phyloP scores from a whole-genome alignment of 139 green algal species.

The Chlamydomonas schloesseri region DNA sequence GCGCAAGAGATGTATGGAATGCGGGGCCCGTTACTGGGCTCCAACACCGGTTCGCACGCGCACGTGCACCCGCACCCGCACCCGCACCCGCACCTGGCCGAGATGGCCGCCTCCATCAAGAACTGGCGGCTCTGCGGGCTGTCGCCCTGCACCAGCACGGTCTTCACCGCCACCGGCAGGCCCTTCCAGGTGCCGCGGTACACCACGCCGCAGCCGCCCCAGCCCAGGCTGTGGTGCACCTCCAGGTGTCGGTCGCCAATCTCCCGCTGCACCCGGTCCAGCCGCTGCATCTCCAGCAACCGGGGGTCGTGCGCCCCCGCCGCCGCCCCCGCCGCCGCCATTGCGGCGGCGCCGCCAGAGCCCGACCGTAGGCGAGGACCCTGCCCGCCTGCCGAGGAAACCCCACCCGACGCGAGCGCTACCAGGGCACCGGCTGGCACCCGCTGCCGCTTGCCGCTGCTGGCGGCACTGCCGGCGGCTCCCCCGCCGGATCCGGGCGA shows the following conservation, averaged over 20 bases:
- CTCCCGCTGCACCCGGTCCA: conserved; percentile 25
- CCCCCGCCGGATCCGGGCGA: too few relatives aligned
- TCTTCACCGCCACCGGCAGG: conserved; percentile 37
- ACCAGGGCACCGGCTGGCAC: too few relatives aligned
- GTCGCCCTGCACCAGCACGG: conserved; percentile 36
- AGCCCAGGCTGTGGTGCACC: conserved; percentile 46
- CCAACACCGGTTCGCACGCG: neutral
- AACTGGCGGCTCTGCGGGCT: conserved; percentile 11
- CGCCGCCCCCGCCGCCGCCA: too few relatives aligned
- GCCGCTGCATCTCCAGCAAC: conserved; percentile 19
- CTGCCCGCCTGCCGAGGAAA: neutral
- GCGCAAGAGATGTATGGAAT: too few relatives aligned
- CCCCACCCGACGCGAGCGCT: too few relatives aligned
- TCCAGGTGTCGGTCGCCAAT: conserved; percentile 40
- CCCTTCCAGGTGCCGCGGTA: conserved; percentile 45
- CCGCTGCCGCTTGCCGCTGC: too few relatives aligned
- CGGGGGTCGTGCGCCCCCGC: neutral
- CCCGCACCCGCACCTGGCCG: conserved; percentile 21
- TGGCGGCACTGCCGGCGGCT: too few relatives aligned
- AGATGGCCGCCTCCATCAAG: conserved; percentile 40
- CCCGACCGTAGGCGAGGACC: too few relatives aligned
- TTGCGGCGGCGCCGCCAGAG: too few relatives aligned
- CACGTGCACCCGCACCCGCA: neutral
- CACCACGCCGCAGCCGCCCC: conserved; percentile 40
- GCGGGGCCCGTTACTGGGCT: too few relatives aligned